Conservation (phyloP, 2,329 filamentous ascomycete genomes). For the Xylariaceae sp. region DNA sequence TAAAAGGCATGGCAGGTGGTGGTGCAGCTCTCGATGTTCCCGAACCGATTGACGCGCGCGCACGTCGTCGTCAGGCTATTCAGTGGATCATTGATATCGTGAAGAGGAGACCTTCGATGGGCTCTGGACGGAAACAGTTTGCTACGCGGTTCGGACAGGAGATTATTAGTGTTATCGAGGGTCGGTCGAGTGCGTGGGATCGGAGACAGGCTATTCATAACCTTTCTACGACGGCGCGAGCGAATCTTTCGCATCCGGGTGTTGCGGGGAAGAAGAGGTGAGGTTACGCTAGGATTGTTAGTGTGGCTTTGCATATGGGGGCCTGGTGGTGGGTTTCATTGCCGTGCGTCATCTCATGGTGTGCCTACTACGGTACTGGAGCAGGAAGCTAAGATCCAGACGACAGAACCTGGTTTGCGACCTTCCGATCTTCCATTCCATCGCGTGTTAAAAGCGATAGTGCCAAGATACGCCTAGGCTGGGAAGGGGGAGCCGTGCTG, state of each 20-base stretch:
- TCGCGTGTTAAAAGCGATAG: no score
- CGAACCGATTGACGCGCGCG: slow-evolving; percentile 65
- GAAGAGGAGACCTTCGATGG: slow-evolving; percentile 67
- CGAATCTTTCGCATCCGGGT: slow-evolving; percentile 53
- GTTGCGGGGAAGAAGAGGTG: slow-evolving; percentile 28
- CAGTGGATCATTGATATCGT: slow-evolving; percentile 86
- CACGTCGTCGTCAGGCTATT: slow-evolving; percentile 73
- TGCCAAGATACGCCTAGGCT: no score
- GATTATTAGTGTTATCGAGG: slow-evolving; percentile 81
- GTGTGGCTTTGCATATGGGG: not conserved
- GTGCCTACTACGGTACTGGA: no score
- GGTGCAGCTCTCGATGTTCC: slow-evolving; percentile 80
- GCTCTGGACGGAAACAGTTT: slow-evolving; percentile 66
- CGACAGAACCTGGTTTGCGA: no score
- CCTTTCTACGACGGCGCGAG: slow-evolving; percentile 68
- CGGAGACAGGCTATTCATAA: slow-evolving; percentile 73
- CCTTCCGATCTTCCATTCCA: no score
- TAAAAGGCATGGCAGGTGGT: slow-evolving; percentile 77
- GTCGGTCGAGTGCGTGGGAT: slow-evolving; percentile 78
- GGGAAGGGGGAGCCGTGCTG: no score
- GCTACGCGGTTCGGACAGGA: slow-evolving; percentile 78
- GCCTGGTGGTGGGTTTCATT: no score
- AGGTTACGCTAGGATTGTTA: not conserved
- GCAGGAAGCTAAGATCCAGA: no score
- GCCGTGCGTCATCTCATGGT: no score